A percentile compares a stretch with the other conserved stretches of the same genome.
Conservation (phyloP, 2,329 filamentous ascomycete genomes). For the Verticillium tricorpus region DNA sequence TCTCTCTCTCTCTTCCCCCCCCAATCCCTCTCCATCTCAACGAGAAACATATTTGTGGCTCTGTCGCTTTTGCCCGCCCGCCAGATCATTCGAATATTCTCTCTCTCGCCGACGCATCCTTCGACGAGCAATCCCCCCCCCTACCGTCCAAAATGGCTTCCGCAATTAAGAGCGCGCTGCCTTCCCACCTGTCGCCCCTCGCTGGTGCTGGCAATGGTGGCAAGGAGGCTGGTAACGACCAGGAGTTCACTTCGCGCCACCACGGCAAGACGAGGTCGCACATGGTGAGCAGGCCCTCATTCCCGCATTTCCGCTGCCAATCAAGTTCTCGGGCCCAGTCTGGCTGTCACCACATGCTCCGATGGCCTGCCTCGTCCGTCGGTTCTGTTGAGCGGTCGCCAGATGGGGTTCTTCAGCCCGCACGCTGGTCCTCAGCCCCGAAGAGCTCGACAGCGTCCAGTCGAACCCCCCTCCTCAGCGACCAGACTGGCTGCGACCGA, state of each 20-base stretch:
- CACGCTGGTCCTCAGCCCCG: background rate
- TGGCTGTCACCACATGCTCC: background rate
- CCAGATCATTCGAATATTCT: background rate
- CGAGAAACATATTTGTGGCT: background rate
- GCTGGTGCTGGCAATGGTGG: conserved; percentile 35
- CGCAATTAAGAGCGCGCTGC: conserved; percentile 69
- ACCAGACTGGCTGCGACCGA: background rate
- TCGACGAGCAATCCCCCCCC: background rate
- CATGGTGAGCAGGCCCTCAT: conserved; percentile 56
- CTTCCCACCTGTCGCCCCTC: conserved; percentile 62
- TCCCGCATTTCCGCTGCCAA: background rate
- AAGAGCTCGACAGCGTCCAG: background rate
- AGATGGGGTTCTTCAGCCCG: background rate
- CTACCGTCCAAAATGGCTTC: conserved; percentile 57
- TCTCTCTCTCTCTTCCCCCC: background rate
- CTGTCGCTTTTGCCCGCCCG: background rate
- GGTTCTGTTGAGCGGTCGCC: too few relatives aligned
- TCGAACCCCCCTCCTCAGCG: background rate
- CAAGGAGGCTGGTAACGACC: conserved; percentile 37
- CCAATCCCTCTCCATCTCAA: background rate
- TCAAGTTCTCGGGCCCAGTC: background rate
- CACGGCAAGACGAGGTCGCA: conserved; percentile 84
- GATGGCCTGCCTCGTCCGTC: background rate
- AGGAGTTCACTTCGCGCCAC: conserved; percentile 58
- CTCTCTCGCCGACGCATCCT: background rate